These are phyloP conservation scores for Colletotrichum filicis DNA, from an alignment of 2,329 filamentous ascomycete genomes.

Conservation along the genomic window DNA sequence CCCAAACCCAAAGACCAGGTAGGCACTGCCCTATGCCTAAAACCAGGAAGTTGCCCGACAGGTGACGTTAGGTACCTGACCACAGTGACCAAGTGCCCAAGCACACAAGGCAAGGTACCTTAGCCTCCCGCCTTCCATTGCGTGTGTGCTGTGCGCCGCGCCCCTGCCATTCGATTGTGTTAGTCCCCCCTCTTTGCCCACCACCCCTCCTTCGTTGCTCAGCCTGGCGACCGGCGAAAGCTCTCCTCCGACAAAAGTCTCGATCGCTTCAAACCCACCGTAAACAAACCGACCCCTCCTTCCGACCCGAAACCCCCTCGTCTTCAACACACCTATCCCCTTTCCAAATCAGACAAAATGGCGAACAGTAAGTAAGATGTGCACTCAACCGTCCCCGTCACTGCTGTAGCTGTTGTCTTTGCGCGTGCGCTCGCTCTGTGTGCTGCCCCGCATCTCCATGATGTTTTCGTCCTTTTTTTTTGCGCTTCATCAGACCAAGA, in stretches of 20 bases:
- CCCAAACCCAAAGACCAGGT: neutral
- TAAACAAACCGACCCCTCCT: conserved; percentile 7
- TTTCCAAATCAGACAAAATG: conserved; percentile 31
- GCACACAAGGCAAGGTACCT: neutral
- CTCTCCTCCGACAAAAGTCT: conserved; percentile 20
- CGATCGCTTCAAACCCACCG: neutral
- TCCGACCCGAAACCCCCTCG: neutral
- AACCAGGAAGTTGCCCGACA: neutral
- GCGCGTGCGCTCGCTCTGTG: neutral
- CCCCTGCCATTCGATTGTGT: neutral
- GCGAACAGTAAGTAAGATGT: conserved; percentile 22
- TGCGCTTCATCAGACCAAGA: neutral
- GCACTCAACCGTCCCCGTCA: neutral
- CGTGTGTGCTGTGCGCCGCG: neutral
- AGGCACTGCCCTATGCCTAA: conserved; percentile 9
- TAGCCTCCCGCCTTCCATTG: neutral
- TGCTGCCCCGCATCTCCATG: neutral
- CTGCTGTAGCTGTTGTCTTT: neutral
- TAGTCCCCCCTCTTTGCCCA: conserved; percentile 1
- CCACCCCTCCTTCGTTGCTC: conserved; percentile 22
- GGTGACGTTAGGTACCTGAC: neutral
- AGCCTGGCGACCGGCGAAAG: conserved; percentile 26
- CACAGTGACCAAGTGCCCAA: neutral
- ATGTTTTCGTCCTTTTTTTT: neutral
- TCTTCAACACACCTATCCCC: neutral